These are phyloP conservation scores for Nematocida sp. DNA, from an alignment of 371 early-diverging fungal species.

Conservation along the genomic window DNA sequence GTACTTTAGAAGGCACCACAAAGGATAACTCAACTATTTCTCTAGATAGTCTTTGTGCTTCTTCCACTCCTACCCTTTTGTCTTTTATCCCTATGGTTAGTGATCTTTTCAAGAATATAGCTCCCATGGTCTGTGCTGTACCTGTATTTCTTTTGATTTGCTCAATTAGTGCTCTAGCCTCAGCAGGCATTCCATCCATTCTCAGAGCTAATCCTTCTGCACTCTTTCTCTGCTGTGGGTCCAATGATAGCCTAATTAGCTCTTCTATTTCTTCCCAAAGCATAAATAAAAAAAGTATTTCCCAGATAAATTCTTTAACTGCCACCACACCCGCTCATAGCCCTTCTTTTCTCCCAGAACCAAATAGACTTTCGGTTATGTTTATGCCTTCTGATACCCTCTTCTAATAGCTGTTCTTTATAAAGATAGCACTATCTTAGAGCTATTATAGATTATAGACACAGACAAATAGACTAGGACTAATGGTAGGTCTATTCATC, in stretches of 20 bases:
- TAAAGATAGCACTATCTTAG: too few relatives aligned
- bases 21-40: neutral
- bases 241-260: neutral
- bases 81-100: neutral
- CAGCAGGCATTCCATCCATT: neutral
- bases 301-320: too few relatives aligned
- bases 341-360: too few relatives aligned
- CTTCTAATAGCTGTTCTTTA: too few relatives aligned
- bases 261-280: neutral
- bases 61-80: neutral
- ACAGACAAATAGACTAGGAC: too few relatives aligned
- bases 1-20: neutral
- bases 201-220: neutral
- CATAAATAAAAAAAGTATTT: slow-evolving; percentile 16
- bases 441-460: too few relatives aligned
- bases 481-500: too few relatives aligned
- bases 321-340: too few relatives aligned
- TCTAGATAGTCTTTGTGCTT: neutral
- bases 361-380: too few relatives aligned
- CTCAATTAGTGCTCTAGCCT: neutral
- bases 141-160: neutral
- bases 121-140: neutral
- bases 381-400: too few relatives aligned
- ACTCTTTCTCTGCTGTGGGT: neutral
- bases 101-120: neutral